Conservation (phyloP, 805 yeast genomes). For the Suhomyces faveliae region DNA sequence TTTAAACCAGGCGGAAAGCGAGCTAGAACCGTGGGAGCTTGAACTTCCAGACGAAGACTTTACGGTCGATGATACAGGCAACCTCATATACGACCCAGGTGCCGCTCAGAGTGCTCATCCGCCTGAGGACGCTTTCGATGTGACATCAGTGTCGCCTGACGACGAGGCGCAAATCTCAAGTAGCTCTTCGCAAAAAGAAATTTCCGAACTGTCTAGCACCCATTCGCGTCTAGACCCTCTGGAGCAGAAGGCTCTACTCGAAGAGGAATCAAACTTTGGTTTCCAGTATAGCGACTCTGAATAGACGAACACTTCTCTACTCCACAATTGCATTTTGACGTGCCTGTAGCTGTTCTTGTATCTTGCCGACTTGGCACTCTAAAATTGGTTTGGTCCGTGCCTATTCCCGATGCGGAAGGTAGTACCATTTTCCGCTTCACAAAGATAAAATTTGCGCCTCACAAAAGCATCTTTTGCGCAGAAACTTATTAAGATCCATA, state of each 20-base stretch:
- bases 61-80: conserved; percentile 16
- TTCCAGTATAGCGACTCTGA: conserved; percentile 18
- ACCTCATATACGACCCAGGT: conserved; percentile 21
- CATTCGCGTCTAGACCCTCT: conserved; percentile 4
- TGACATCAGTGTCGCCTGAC: background rate
- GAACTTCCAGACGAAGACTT: conserved; percentile 22
- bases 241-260: conserved; percentile 8
- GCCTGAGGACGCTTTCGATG: background rate
- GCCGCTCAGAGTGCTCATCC: background rate
- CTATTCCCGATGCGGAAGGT: background rate
- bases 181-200: background rate
- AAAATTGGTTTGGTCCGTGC: no score
- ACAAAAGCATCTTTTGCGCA: background rate
- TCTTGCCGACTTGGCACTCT: no score
- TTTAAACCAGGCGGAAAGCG: background rate
- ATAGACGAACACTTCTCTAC: background rate
- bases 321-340: no score
- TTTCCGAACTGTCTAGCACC: background rate
- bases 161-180: background rate
- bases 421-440: background rate
- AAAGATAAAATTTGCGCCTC: background rate
- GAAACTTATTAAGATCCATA: no score
- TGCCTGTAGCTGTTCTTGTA: no score
- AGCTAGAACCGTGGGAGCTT: background rate
- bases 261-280: conserved; percentile 19